Percentiles rank a stretch among this genome's conserved stretches.
Conservation (phyloP, 352 stramenopile species). For the Globisporangium okanoganense region DNA sequence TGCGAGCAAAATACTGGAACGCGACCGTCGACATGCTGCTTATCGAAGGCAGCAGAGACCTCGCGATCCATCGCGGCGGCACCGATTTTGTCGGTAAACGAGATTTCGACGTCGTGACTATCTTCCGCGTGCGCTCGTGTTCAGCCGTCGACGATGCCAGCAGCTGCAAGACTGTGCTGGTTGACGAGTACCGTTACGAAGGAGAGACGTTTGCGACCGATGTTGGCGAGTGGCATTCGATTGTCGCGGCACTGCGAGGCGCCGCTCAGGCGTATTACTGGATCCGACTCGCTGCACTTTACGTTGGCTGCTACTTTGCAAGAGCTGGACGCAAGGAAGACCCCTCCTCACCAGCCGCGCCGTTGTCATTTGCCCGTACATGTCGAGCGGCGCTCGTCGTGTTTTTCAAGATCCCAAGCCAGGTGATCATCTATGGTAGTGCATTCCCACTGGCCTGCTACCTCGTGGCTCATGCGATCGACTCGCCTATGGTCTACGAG, state of each 20-base stretch:
- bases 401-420: slow-evolving; percentile 19
- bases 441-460: not conserved
- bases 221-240: slow-evolving; percentile 1
- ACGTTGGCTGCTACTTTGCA: slow-evolving; percentile 6
- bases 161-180: not conserved
- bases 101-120: slow-evolving; percentile 4
- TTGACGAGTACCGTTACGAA: slow-evolving; percentile 16
- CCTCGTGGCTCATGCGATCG: slow-evolving; percentile 1
- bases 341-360: too few relatives aligned
- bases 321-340: too few relatives aligned
- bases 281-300: slow-evolving; percentile 5
- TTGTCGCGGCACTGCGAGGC: slow-evolving; percentile 1
- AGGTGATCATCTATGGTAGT: slow-evolving; percentile 12
- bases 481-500: slow-evolving; percentile 11
- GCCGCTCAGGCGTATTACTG: slow-evolving; percentile 13
- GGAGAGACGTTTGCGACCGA: slow-evolving; percentile 9
- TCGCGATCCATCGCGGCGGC: slow-evolving; percentile 2
- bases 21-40: slow-evolving; percentile 10
- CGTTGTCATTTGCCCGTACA: too few relatives aligned
- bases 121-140: slow-evolving; percentile 2
- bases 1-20: not conserved
- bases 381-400: not conserved
- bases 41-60: slow-evolving; percentile 7
- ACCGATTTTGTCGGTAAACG: slow-evolving; percentile 5
- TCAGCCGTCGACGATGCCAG: not conserved